phyloP scores from a whole-genome alignment of 108 stramenopile species.

The Asterionellopsis glacialis region DNA sequence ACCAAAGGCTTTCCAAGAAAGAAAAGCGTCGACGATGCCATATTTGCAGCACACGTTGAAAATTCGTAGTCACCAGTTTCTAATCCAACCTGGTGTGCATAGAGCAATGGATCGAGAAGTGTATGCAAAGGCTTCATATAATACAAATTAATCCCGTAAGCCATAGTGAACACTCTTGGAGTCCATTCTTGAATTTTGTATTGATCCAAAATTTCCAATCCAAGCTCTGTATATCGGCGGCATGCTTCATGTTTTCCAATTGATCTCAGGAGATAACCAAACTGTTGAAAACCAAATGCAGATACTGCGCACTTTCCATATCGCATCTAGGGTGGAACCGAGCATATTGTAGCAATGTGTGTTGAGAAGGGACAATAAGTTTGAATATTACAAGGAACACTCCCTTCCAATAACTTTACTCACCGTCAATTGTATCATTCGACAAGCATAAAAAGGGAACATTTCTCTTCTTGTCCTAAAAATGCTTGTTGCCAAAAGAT shows the following conservation, averaged over 20 bases:
- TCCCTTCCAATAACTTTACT: too few relatives aligned
- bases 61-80: slow-evolving; percentile 29
- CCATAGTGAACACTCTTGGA: slow-evolving; percentile 25
- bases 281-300: slow-evolving; percentile 30
- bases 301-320: slow-evolving; percentile 44
- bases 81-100: slow-evolving; percentile 21
- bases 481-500: slow-evolving; percentile 16
- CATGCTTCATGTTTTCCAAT: slow-evolving; percentile 22
- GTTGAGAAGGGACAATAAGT: slow-evolving; percentile 24
- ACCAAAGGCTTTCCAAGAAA: slow-evolving; percentile 17
- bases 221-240: slow-evolving; percentile 19
- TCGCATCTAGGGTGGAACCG: slow-evolving; percentile 21
- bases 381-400: slow-evolving; percentile 16
- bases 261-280: slow-evolving; percentile 11
- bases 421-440: slow-evolving; percentile 38
- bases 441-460: slow-evolving; percentile 24
- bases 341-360: slow-evolving; percentile 31
- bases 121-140: slow-evolving; percentile 12
- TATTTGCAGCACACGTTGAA: slow-evolving; percentile 20
- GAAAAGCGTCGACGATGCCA: slow-evolving; percentile 4
- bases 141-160: slow-evolving; percentile 11
- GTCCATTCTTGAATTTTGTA: slow-evolving; percentile 21
- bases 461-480: slow-evolving; percentile 13
- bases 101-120: slow-evolving; percentile 10
- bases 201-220: slow-evolving; percentile 27